Evolutionary conservation across 768 basidiomycete species (phyloP), one percentile per base, ranked within the genome.

Genomic region (Suillus luteus): DNA sequence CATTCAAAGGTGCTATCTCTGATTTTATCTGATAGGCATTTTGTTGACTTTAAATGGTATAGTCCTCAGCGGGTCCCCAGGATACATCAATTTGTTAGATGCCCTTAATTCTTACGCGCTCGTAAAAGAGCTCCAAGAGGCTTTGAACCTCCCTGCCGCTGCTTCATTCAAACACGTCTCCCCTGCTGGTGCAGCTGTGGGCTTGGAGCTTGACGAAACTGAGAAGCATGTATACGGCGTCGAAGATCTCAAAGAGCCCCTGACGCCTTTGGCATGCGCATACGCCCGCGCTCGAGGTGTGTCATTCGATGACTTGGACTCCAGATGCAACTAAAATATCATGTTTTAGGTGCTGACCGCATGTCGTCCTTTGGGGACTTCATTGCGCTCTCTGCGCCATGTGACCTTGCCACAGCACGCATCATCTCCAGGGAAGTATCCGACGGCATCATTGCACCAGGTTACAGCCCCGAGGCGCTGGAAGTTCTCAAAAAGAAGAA

Each of bases 361-460:
- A 99, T 99, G 97, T 98, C 96, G 1, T 98, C 96, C 2, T 99
- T 99, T 74, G 97, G 97, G 5, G 97, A 99, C 79, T 99, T 99
- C 75, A 96, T 99, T 70, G 97, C 95, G 0, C 83, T 99, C 12
- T 97, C 95, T 19, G 89, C 91, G 33, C 86, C 89, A 22, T 97
- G 96, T 78, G 97, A 99, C 73, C 81, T 95, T 43, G 90, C 93
- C 1, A 99, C 97, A 10, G 97, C 97, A 49, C 89, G 88, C 67
- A 96, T 99, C 74, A 97, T 99, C 73, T 96, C 95, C n/a, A 86
- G 97, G 19, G 97, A 99, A 74, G 97, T 99, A 11, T 99, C 97
- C 0, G 97, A 99, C 74, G 97, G 97, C 38, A 92, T 99, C 68
- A 95, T 99, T 63, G 96, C 97, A 2, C 96, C 97, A 1, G 95